These are phyloP conservation scores for Iris pallida DNA, from an alignment of 116 monocot species.

Conservation along the genomic window DNA sequence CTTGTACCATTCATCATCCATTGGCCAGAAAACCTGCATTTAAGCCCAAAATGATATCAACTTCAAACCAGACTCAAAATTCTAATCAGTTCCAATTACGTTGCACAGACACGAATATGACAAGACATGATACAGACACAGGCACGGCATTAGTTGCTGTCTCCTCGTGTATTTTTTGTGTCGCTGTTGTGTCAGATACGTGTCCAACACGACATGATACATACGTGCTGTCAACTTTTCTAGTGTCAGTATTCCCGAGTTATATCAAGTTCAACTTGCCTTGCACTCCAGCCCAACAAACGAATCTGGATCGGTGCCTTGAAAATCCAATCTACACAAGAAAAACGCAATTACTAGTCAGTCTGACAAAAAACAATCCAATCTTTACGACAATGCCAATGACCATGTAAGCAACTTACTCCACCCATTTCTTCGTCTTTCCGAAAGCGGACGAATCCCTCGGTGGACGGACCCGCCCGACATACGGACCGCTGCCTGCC, in stretches of 20 bases:
- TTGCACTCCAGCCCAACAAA: slow-evolving; percentile 85
- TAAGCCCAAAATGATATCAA: neutral
- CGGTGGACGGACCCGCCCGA: neutral
- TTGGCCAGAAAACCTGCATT: slow-evolving; percentile 88
- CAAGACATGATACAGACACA: no score
- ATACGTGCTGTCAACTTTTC: no score
- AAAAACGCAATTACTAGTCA: neutral
- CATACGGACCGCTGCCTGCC: slow-evolving; percentile 1
- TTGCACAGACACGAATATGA: neutral
- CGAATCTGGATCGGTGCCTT: slow-evolving; percentile 59
- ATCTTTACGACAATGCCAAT: neutral
- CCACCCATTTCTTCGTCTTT: slow-evolving; percentile 65
- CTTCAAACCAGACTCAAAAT: neutral
- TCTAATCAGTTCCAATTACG: neutral
- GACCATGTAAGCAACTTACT: slow-evolving; percentile 34
- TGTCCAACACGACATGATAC: no score
- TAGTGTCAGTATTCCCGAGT: no score
- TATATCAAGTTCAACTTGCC: slow-evolving; percentile 27
- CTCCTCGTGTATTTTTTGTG: no score
- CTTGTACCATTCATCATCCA: slow-evolving; percentile 87
- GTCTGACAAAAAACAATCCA: neutral
- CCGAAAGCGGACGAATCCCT: slow-evolving; percentile 22
- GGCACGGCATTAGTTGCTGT: no score
- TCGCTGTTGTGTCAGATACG: no score
- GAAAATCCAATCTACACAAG: slow-evolving; percentile 54